Evolutionary conservation across 176 grass and related monocot genomes (phyloP), one percentile per base, ranked within the genome.

Genomic region (Triticum monococcum): DNA sequence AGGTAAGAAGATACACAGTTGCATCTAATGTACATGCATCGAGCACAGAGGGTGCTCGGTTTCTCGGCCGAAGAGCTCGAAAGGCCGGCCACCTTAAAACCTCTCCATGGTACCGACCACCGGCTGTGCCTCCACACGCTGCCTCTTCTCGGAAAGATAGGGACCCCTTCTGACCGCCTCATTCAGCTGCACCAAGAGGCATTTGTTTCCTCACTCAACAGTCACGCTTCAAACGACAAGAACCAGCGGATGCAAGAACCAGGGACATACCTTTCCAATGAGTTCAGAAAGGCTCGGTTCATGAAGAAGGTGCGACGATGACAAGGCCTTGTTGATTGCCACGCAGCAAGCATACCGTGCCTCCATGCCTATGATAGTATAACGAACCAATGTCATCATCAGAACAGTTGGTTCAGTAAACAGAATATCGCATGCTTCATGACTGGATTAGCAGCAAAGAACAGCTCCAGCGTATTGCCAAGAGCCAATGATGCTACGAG

Each of bases 141-240:
- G 50, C 81, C 86, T 93, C 88, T 82, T 95, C 2, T 88, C 62
- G 37, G 76, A 50, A 41, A 92, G 86, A 66, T 94, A 98, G 25
- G 96, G 96, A 28, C 91, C 96, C 48, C 93, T 92, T 84, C 48
- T 89, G 18, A 98, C 91, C 3, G 93, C 93, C 92, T 94, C 93
- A 75, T 91, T 94, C 86, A 98, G 81, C 93, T 98, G 91, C 79
- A 81, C 40, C 60, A 83, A 62, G 61, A 63, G 24, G 1, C 69
- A 65, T 71, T 63, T 74, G 14, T 50, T 71, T 37, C 64, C 22
- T 63, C 14, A 16, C 24, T 86, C 79, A 69, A 75, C 26, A 70
- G 12, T 61, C 20, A 52, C 5, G 10, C 37, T 69, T 60, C 22
- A 30, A 75, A 50, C 2, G 59, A 16, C 8, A 80, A 62, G 61